Evolutionary conservation across 2,329 filamentous ascomycete species (phyloP).

Genomic region (Mollisiaceae sp.): DNA sequence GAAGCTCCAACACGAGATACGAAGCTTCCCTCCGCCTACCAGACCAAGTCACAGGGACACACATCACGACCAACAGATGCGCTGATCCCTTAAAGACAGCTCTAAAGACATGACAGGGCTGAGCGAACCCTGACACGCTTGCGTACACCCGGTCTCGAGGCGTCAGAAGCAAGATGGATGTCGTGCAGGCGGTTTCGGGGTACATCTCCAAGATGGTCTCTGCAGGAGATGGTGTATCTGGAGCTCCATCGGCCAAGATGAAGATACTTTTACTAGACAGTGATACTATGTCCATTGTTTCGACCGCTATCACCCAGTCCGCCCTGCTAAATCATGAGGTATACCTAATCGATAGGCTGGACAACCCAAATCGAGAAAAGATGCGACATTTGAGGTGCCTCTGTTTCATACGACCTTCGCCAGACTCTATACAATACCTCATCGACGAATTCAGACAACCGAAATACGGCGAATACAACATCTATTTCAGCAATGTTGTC

Average conservation of each 20-base stretch:
- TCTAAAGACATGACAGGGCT: constrained; percentile 31
- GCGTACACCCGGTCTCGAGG: not conserved
- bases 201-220: constrained; percentile 98
- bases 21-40: not conserved
- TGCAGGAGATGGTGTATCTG: constrained; percentile 72
- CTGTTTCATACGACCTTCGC: constrained; percentile 89
- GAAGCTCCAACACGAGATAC: not conserved
- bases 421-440: constrained; percentile 89
- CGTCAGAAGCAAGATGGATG: constrained; percentile 69
- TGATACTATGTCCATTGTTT: constrained; percentile 93
- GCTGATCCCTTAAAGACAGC: not conserved
- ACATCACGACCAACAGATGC: not conserved
- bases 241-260: constrained; percentile 85
- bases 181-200: constrained; percentile 88
- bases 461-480: constrained; percentile 95
- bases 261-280: constrained; percentile 94
- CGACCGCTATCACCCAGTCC: constrained; percentile 94
- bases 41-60: constrained; percentile 1
- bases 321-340: constrained; percentile 94
- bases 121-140: constrained; percentile 25
- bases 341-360: constrained; percentile 94
- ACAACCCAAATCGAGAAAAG: constrained; percentile 89
- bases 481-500: constrained; percentile 97
- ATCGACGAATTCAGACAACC: constrained; percentile 96
- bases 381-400: constrained; percentile 96